phyloP scores from a whole-genome alignment of 176 grass and related monocot genomes.

The Avena insularis region DNA sequence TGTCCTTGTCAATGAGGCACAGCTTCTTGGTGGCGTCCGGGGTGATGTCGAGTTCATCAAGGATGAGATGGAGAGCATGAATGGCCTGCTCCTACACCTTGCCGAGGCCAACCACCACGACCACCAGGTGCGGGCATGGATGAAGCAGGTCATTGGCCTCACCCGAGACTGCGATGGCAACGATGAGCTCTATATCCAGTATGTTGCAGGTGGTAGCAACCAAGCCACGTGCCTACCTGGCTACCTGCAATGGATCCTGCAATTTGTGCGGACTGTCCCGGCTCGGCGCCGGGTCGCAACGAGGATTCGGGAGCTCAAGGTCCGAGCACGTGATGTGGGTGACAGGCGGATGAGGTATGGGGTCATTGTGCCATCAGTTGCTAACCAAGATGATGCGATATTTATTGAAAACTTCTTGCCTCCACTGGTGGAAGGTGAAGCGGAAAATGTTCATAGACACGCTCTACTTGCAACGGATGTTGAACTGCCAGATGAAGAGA shows the following conservation, averaged over 20 bases:
- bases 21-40: neutral
- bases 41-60: neutral
- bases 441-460: neutral
- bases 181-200: neutral
- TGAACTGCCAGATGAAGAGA: neutral
- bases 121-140: neutral
- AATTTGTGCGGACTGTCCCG: neutral
- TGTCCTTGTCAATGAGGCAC: neutral
- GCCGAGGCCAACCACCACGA: neutral
- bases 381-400: neutral
- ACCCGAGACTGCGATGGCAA: neutral
- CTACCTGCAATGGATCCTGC: neutral
- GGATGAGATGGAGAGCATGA: constrained; percentile 12
- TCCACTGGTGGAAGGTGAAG: neutral
- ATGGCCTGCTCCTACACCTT: neutral
- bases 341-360: neutral
- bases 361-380: neutral
- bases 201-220: neutral
- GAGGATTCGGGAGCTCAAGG: constrained; percentile 19
- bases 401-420: neutral
- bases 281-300: neutral
- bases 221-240: neutral
- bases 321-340: neutral
- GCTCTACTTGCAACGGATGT: neutral
- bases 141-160: neutral